These are phyloP conservation scores for Cryptococcus sp. DNA, from an alignment of 1,284 basidiomycete genomes.

Conservation along the genomic window DNA sequence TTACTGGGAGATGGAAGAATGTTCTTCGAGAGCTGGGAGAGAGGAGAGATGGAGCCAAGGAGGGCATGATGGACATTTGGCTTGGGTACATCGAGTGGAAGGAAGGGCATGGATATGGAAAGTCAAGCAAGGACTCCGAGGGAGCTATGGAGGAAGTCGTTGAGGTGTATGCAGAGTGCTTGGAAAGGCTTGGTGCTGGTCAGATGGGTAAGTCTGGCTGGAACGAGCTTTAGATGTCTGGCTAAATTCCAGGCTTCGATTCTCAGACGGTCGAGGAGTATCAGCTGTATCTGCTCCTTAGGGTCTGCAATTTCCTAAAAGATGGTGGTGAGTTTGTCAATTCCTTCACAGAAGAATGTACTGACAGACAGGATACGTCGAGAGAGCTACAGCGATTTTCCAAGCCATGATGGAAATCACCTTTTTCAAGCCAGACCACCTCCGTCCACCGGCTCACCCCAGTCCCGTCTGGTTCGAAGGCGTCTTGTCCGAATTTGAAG, in stretches of 20 bases:
- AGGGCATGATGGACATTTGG: slow-evolving; percentile 36
- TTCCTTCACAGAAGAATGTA: not conserved
- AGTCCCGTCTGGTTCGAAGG: slow-evolving; percentile 21
- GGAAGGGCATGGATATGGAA: slow-evolving; percentile 37
- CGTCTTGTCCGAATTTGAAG: slow-evolving; percentile 44
- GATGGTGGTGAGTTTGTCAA: slow-evolving; percentile 60
- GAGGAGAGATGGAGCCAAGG: slow-evolving; percentile 2
- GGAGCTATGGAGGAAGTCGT: slow-evolving; percentile 40
- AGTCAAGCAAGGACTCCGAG: slow-evolving; percentile 6
- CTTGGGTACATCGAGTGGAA: slow-evolving; percentile 42
- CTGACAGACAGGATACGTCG: slow-evolving; percentile 45
- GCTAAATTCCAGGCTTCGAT: not conserved
- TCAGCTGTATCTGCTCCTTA: slow-evolving; percentile 39
- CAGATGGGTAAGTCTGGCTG: not conserved
- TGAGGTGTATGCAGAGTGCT: slow-evolving; percentile 37
- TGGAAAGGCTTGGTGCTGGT: slow-evolving; percentile 7
- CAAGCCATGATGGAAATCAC: slow-evolving; percentile 52
- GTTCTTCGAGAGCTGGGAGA: slow-evolving; percentile 28
- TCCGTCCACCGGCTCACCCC: slow-evolving; percentile 11
- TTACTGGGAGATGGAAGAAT: slow-evolving; percentile 40
- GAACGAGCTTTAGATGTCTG: not conserved
- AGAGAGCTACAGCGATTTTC: slow-evolving; percentile 49
- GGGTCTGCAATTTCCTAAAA: slow-evolving; percentile 54
- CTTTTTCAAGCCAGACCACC: slow-evolving; percentile 42
- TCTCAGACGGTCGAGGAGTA: slow-evolving; percentile 35